Evolutionary conservation across 1,284 basidiomycete species (phyloP), one percentile per base, ranked within the genome.

Genomic region (Earliella scabrosa): DNA sequence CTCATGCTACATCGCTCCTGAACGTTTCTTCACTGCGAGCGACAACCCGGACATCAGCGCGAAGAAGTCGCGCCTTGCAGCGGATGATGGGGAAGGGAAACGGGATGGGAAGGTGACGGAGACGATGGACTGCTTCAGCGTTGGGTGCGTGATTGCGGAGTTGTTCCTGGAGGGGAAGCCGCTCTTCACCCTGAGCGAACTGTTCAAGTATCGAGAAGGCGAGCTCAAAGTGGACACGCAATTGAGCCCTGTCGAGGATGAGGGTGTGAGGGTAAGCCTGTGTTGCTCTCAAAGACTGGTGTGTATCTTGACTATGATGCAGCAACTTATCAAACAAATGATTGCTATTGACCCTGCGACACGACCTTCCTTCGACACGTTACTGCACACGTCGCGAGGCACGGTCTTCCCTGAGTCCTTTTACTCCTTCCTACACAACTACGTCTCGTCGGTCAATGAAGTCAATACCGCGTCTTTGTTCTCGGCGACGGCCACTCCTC

Each of bases 111-210:
- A 83, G 63, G 88, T 99, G 21, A 95, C 93, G 0, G 95, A 99
- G 73, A 83, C 92, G 3, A 99, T 99, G 97, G 97, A 99, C 71
- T 93, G 97, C 49, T 99, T 99, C 69, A 95, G 95, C 58, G 85
- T 88, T 0, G 97, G 97, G 29, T 99, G 97, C 71, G 96, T 98
- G 16, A 86, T 99, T 31, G 94, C 96, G 1, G 97, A 99, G 73
- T 82, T 99, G 58, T 99, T 97, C 79, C 81, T 96, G 39, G 97
- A 99, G 69, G 97, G 97, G 0, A 87, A 92, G 0, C 93, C 93
- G 1, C 82, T 97, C 35, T 99, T 99, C 77, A 97, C 93, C 0
- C 80, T 99, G 43, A 95, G 92, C 68, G 97, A 98, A 70, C 78
- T 99, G 49, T 98, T 95, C 82, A 96, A 97, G 71, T 99, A 97